These are phyloP conservation scores for Pouteria glomerata DNA, from an alignment of 148 eudicot species.

Conservation along the genomic window DNA sequence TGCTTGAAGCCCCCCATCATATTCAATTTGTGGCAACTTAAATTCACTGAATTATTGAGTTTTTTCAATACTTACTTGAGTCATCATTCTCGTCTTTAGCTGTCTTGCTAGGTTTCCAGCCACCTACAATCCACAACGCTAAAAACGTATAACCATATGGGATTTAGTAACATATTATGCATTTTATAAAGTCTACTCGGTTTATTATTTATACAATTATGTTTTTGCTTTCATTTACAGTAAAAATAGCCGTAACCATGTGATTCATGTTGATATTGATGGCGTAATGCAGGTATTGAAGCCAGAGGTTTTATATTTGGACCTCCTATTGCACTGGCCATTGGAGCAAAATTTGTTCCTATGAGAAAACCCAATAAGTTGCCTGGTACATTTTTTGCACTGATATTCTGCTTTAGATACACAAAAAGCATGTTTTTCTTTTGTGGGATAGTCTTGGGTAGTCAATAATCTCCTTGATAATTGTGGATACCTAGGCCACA, in stretches of 20 bases:
- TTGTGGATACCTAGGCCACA: too few relatives aligned
- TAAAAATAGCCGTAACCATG: not conserved
- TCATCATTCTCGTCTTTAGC: too few relatives aligned
- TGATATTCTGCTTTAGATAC: not conserved
- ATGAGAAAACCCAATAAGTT: slow-evolving; percentile 88
- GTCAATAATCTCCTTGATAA: not conserved
- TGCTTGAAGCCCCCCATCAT: too few relatives aligned
- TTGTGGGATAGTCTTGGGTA: not conserved
- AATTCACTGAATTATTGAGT: too few relatives aligned
- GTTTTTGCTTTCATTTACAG: not conserved
- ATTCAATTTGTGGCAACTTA: too few relatives aligned
- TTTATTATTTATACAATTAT: not conserved
- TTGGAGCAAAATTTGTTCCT: slow-evolving; percentile 97
- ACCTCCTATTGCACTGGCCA: slow-evolving; percentile 94
- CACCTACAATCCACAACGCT: not conserved
- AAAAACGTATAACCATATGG: not conserved
- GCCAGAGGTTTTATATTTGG: slow-evolving; percentile 99
- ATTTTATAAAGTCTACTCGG: not conserved
- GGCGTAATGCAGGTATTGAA: slow-evolving; percentile 65
- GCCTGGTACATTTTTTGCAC: slow-evolving; percentile 48
- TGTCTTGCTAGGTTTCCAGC: too few relatives aligned
- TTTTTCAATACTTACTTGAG: too few relatives aligned
- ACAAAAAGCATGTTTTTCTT: not conserved
- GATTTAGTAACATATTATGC: not conserved
- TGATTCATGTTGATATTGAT: not conserved